Evolutionary conservation across 805 yeast genomes (phyloP).

Genomic region (Sugiyamaella americana): DNA sequence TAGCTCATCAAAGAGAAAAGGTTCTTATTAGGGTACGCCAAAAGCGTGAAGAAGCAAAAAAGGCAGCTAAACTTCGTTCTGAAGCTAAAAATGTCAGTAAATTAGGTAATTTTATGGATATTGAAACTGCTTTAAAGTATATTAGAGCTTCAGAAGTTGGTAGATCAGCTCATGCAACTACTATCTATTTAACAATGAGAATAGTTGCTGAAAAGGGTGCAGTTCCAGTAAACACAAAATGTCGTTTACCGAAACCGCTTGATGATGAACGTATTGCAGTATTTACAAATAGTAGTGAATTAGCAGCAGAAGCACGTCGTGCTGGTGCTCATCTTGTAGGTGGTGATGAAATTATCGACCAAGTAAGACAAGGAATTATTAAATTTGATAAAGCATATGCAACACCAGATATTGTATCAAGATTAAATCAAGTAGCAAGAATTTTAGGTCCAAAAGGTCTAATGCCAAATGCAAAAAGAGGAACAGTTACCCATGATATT

Average conservation of each 20-base stretch:
- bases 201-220: constrained; percentile 73
- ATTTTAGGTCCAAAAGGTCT: constrained; percentile 81
- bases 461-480: constrained; percentile 81
- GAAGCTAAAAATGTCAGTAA: constrained; percentile 41
- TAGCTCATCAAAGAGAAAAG: constrained; percentile 31
- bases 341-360: constrained; percentile 60
- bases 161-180: constrained; percentile 61
- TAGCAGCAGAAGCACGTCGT: constrained; percentile 46
- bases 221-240: constrained; percentile 63
- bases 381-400: constrained; percentile 75
- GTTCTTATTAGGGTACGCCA: constrained; percentile 20
- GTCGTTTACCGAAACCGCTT: constrained; percentile 66
- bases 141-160: constrained; percentile 91
- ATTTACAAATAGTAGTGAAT: constrained; percentile 53
- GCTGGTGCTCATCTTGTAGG: constrained; percentile 67
- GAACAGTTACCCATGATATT: constrained; percentile 73
- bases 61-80: constrained; percentile 26
- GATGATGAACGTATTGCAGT: constrained; percentile 61
- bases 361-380: constrained; percentile 47
- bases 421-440: constrained; percentile 64
- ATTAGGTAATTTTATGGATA: constrained; percentile 62
- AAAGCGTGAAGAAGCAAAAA: constrained; percentile 26
- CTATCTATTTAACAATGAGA: constrained; percentile 58
- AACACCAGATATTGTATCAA: constrained; percentile 70
- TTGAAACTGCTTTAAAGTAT: constrained; percentile 67